Percentiles rank a stretch among this genome's conserved stretches.
Conservation (phyloP, 2,329 filamentous ascomycete species). For the Myriosclerotinia curreyana region DNA sequence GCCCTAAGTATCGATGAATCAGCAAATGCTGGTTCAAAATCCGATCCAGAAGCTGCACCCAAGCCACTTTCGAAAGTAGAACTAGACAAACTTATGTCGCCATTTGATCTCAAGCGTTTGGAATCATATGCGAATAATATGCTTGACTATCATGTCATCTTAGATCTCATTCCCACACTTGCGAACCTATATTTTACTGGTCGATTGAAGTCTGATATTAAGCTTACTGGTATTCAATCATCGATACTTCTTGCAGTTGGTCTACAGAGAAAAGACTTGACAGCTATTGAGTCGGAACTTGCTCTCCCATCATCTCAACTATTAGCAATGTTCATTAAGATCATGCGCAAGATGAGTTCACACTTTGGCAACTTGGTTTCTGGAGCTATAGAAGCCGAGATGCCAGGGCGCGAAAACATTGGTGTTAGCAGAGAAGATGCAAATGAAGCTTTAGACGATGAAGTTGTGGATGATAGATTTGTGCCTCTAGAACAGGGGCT, state of each 20-base stretch:
- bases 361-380: conserved; percentile 75
- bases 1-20: conserved; percentile 88
- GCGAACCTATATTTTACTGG: conserved; percentile 83
- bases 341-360: conserved; percentile 79
- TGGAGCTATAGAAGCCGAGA: conserved; percentile 64
- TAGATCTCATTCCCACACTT: conserved; percentile 84
- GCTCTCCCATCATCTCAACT: conserved; percentile 72
- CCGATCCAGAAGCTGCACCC: conserved; percentile 55
- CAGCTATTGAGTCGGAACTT: conserved; percentile 75
- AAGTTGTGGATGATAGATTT: conserved; percentile 62
- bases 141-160: conserved; percentile 95
- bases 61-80: conserved; percentile 66
- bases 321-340: conserved; percentile 96
- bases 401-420: conserved; percentile 57
- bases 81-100: conserved; percentile 75
- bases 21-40: conserved; percentile 67
- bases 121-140: conserved; percentile 96
- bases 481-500: conserved; percentile 68
- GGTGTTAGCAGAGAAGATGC: conserved; percentile 59
- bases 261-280: conserved; percentile 84
- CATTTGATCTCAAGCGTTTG: conserved; percentile 91
- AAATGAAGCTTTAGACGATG: conserved; percentile 65
- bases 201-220: conserved; percentile 63
- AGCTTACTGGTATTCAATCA: conserved; percentile 77
- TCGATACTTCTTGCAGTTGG: conserved; percentile 87